Conservation (phyloP, 2,329 filamentous ascomycete genomes). For the Thyridium curvatum region DNA sequence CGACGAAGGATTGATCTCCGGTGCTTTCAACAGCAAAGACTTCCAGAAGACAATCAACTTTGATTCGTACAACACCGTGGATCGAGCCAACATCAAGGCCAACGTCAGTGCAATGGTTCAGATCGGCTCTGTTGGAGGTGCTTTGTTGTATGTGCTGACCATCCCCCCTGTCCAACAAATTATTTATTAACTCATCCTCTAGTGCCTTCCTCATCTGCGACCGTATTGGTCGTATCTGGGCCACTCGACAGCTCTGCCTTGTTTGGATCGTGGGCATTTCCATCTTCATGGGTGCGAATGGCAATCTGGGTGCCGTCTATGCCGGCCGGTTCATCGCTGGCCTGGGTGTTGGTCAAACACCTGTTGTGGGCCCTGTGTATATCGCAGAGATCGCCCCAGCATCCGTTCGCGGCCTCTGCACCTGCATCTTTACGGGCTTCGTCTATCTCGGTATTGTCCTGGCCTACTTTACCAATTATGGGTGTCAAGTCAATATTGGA, state of each 20-base stretch:
- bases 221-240: slow-evolving; percentile 35
- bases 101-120: slow-evolving; percentile 80
- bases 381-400: slow-evolving; percentile 67
- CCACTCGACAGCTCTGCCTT: slow-evolving; percentile 31
- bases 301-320: slow-evolving; percentile 49
- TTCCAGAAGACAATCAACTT: slow-evolving; percentile 56
- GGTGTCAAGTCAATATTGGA: slow-evolving; percentile 42
- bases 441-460: slow-evolving; percentile 76
- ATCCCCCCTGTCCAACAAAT: no score
- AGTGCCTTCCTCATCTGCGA: slow-evolving; percentile 29
- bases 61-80: slow-evolving; percentile 40
- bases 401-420: slow-evolving; percentile 66
- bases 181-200: neutral
- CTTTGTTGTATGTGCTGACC: slow-evolving; percentile 43
- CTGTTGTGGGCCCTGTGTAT: slow-evolving; percentile 64
- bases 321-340: slow-evolving; percentile 62
- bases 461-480: slow-evolving; percentile 71
- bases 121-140: slow-evolving; percentile 67
- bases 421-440: slow-evolving; percentile 62
- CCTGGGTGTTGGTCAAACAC: slow-evolving; percentile 59
- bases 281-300: slow-evolving; percentile 20
- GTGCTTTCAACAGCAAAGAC: slow-evolving; percentile 58
- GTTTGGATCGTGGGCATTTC: slow-evolving; percentile 31
- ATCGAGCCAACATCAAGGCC: slow-evolving; percentile 61
- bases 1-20: slow-evolving; percentile 72